Evolutionary conservation across 345 rosid species (phyloP), one percentile per base, ranked within the genome.

Genomic region (Theobroma cacao): DNA sequence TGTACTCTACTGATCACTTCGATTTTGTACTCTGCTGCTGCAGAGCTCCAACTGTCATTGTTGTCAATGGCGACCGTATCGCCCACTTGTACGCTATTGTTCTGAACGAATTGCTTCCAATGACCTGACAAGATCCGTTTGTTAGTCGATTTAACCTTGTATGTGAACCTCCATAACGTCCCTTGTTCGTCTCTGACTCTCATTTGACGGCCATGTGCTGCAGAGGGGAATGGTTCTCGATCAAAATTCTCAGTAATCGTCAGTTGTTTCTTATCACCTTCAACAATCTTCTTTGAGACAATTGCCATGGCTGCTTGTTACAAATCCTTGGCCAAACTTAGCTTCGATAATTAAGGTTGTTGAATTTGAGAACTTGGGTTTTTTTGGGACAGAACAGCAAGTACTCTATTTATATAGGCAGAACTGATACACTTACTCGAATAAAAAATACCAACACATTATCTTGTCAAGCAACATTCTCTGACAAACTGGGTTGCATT

Each of bases 121-220:
- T 0, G 0, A 30, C 66, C 66, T 4, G 66, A 62, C 38, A 62
- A 30, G 12, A 62, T 0, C n/a, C 3, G 3, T 31, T 0, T 17
- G 9, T 17, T 31, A 1, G 10, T 13, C 0, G 24, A n/a, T 48
- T 10, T 13, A 31, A 62, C 22, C 12, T 7, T 62, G 66, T 31
- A 62, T 0, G 1, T 0, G 11, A 31, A 14, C 3, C 0, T 62
- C 24, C 41, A 31, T 0, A 4, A 0, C 3, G 0, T 0, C 7
- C 3, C 0, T 1, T 5, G 0, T 1, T 61, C 40, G 34, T 31
- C 66, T 62, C 3, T 2, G 4, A 62, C 66, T 7, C 0, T 6
- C 11, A 62, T 5, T n/a, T 1, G 0, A 53, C 59, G 0, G 2
- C 0, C 11, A 20, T n/a, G n/a, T n/a, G 7, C n/a, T 2, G 20